Percentiles rank a stretch among this genome's conserved stretches.
Evolutionary conservation across 2,329 filamentous ascomycete genomes (phyloP).

Genomic region (Tolypocladium cylindrosporum): DNA sequence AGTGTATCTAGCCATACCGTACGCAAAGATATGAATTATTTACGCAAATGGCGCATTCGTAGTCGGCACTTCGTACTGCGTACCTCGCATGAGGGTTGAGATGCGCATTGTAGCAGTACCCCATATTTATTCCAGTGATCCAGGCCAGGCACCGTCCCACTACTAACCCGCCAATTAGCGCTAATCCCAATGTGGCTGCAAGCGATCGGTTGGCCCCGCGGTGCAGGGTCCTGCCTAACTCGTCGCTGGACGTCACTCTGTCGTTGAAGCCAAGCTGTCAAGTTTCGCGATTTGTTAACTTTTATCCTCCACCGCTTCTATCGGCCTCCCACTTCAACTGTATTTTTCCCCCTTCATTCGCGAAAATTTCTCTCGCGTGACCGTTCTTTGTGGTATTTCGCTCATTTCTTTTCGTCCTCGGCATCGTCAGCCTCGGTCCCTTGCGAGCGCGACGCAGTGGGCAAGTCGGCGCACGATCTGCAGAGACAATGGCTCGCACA

Average conservation of each 20-base stretch:
- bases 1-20: constrained; percentile 14
- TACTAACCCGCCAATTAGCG: background rate
- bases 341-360: background rate
- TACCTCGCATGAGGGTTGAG: background rate
- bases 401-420: background rate
- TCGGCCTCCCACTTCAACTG: background rate
- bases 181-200: background rate
- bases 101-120: background rate
- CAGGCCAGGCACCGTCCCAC: background rate
- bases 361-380: background rate
- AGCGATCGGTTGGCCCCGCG: background rate
- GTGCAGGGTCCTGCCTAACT: background rate
- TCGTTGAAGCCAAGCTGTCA: constrained; percentile 2
- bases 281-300: background rate
- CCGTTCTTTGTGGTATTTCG: background rate
- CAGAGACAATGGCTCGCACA: constrained; percentile 52
- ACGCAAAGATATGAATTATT: constrained; percentile 10
- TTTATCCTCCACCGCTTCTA: background rate
- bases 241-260: background rate
- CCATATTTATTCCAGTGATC: too few relatives aligned
- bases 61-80: too few relatives aligned
- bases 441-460: background rate
- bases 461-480: background rate
- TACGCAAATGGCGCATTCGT: background rate
- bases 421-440: background rate